Percentiles rank a stretch among this genome's conserved stretches.
phyloP scores from a whole-genome alignment of 2,329 filamentous ascomycete species.

The Calonectria honghensis region DNA sequence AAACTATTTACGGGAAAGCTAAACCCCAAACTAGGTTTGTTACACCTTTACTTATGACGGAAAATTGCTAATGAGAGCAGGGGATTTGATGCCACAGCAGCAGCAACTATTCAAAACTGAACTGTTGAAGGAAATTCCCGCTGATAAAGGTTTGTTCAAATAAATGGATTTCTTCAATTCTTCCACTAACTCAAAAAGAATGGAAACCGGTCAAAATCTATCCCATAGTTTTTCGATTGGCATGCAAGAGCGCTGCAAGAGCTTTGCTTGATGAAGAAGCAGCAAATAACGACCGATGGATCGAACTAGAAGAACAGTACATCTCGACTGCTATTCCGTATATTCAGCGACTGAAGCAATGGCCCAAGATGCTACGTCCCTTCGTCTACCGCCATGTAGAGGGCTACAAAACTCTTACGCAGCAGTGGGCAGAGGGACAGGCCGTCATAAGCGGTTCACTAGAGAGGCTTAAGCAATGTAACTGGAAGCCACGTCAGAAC shows the following conservation, averaged over 20 bases:
- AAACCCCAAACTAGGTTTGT: background rate
- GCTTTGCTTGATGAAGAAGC: background rate
- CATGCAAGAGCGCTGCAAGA: background rate
- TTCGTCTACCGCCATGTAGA: background rate
- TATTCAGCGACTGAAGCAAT: background rate
- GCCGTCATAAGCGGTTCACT: background rate
- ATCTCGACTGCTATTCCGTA: background rate
- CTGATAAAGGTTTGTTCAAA: background rate
- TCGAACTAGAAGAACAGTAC: background rate
- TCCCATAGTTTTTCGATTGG: background rate
- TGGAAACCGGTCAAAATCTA: background rate
- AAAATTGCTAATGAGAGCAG: background rate
- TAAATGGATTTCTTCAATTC: background rate
- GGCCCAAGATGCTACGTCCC: background rate
- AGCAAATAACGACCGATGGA: background rate
- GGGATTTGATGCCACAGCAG: background rate
- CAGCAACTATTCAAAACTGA: background rate
- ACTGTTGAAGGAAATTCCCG: background rate
- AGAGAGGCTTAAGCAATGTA: background rate
- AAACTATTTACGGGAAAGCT: background rate
- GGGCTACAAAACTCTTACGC: background rate
- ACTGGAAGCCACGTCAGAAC: background rate
- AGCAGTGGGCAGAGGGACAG: background rate
- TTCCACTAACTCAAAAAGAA: background rate
- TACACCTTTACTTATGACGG: background rate